Percentiles rank a stretch among this genome's conserved stretches.
These are phyloP conservation scores for Microcyclospora pomicola DNA, from an alignment of 2,329 filamentous ascomycete genomes.

Conservation along the genomic window DNA sequence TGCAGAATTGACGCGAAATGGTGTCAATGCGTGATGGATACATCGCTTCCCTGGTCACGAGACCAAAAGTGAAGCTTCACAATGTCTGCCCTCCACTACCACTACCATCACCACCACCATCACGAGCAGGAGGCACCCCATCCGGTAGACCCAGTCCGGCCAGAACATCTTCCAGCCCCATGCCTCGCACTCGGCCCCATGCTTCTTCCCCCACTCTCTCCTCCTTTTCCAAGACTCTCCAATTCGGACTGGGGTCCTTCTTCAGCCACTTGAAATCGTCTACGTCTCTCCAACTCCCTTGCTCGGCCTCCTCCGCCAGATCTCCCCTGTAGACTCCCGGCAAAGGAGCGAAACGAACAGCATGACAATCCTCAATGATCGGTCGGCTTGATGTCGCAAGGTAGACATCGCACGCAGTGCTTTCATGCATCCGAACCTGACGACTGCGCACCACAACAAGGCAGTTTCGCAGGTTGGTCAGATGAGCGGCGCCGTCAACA, in stretches of 20 bases:
- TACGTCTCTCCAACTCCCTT: slow-evolving; percentile 58
- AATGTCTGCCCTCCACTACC: neutral
- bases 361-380: slow-evolving; percentile 80
- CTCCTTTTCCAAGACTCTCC: slow-evolving; percentile 54
- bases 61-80: too few relatives aligned
- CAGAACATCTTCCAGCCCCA: slow-evolving; percentile 53
- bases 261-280: slow-evolving; percentile 98
- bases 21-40: too few relatives aligned
- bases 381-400: slow-evolving; percentile 69
- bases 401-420: slow-evolving; percentile 68
- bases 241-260: slow-evolving; percentile 73
- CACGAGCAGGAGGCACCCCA: too few relatives aligned
- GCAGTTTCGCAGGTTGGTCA: slow-evolving; percentile 60
- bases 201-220: slow-evolving; percentile 12
- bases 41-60: too few relatives aligned
- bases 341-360: slow-evolving; percentile 65
- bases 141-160: slow-evolving; percentile 19
- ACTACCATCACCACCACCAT: slow-evolving; percentile 2
- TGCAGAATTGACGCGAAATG: too few relatives aligned
- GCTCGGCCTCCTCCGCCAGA: slow-evolving; percentile 9
- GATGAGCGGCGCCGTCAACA: slow-evolving; percentile 67
- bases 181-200: slow-evolving; percentile 27
- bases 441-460: slow-evolving; percentile 65
- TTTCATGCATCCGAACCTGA: slow-evolving; percentile 92
- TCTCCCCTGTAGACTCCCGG: slow-evolving; percentile 43